Base-by-base conservation (phyloP, 2,329 filamentous ascomycete genomes). In the Fulvia fulva region DNA sequence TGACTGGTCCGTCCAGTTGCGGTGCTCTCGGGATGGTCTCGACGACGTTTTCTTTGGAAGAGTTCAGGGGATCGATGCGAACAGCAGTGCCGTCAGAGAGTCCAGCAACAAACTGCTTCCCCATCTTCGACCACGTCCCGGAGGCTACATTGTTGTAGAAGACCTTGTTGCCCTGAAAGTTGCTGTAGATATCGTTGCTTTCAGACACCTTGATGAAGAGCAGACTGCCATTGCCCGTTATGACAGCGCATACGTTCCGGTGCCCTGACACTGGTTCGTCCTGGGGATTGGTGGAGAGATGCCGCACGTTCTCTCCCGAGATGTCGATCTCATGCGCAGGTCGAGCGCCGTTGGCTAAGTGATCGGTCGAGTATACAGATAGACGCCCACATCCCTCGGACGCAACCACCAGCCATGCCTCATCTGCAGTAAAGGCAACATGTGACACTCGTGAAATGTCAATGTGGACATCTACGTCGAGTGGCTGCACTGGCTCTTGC, bases 41-140 rank as follows among this genome's bases (percentile, higher is more conserved):
- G 75, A 93, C 94, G 26, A 83, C 80, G 43, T 82, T 82, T 49
- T 93, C 93, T 66, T 90, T 84, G 23, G 26, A n/a, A 21, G 37
- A 41, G 37, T 41, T 41, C 16, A 41, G 8, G 0, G 89, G 90
- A 7, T 89, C 91, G 83, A 97, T 87, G 73, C 97, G 92, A 56
- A 83, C 83, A 53, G 88, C 86, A 12, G 86, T 87, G 58, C 94
- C 94, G 74, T 97, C 85, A 6, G 81, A 86, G 66, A 94, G 79
- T 16, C 95, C 94, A 65, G 90, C 92, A 46, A 96, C 87, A 45
- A 99, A 79, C 71, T 97, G 93, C 73, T 96, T 99, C 49, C 94
- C 94, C 71, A 87, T 90, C 60, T 85, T 88, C 73, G 94, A 99
- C 94, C 95, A 99, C 56, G 89, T 87, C 5, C 90, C 83, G 68